A percentile compares a stretch with the other conserved stretches of the same genome.
These are phyloP conservation scores for Mariannaea sp. DNA, from an alignment of 2,329 filamentous ascomycete genomes.

Conservation along the genomic window DNA sequence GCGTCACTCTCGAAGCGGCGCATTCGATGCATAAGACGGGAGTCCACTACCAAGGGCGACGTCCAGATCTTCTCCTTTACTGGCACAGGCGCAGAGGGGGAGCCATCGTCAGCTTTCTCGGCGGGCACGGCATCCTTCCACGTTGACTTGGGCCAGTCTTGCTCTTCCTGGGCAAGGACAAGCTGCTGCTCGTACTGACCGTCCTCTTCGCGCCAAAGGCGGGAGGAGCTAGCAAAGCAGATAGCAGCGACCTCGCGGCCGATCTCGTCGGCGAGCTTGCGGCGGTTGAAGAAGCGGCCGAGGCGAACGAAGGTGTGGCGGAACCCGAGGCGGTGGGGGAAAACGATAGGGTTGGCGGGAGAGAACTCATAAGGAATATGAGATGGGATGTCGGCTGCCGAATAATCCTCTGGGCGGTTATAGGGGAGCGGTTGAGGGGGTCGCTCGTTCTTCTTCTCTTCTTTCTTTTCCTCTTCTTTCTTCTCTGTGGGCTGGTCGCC, in stretches of 20 bases:
- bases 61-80: constrained; percentile 75
- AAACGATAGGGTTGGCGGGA: constrained; percentile 72
- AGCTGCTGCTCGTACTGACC: constrained; percentile 51
- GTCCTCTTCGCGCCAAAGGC: constrained; percentile 54
- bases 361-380: constrained; percentile 72
- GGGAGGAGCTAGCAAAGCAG: constrained; percentile 67
- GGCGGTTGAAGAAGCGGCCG: constrained; percentile 84
- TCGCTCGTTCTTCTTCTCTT: constrained; percentile 60
- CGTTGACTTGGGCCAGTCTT: constrained; percentile 82
- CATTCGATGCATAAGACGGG: constrained; percentile 79
- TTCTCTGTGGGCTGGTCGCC: constrained; percentile 50
- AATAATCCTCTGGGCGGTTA: constrained; percentile 75
- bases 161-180: constrained; percentile 72
- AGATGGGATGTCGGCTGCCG: constrained; percentile 65
- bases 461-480: constrained; percentile 48
- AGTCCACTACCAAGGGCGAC: constrained; percentile 74
- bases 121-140: constrained; percentile 58
- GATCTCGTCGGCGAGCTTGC: constrained; percentile 82
- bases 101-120: constrained; percentile 49
- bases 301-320: constrained; percentile 85
- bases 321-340: constrained; percentile 93
- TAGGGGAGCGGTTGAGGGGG: constrained; percentile 72
- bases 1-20: constrained; percentile 71
- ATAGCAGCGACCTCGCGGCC: constrained; percentile 86
- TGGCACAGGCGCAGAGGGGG: constrained; percentile 41